These are phyloP conservation scores for Monosporozyma servazzii DNA, from an alignment of 805 yeast genomes.

Conservation along the genomic window DNA sequence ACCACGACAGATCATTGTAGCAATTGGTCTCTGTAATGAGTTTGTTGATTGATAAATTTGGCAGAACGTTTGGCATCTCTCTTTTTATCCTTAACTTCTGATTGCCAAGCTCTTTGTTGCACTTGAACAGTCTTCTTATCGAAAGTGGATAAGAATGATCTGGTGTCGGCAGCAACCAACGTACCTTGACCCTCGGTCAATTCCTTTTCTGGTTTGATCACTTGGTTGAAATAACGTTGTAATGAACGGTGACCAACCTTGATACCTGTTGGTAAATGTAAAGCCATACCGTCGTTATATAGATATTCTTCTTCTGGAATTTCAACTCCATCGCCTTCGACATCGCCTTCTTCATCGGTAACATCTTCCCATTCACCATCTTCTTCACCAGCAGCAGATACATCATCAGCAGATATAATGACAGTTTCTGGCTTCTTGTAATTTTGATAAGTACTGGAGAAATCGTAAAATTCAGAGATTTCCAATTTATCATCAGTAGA, in stretches of 20 bases:
- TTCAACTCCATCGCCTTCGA: conserved; percentile 23
- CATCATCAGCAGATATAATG: conserved; percentile 22
- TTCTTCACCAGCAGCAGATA: conserved; percentile 20
- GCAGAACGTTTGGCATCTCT: conserved; percentile 50
- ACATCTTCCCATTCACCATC: conserved; percentile 31
- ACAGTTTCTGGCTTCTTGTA: conserved; percentile 13
- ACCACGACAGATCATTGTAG: conserved; percentile 32
- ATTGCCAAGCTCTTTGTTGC: conserved; percentile 64
- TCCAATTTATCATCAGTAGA: conserved; percentile 75
- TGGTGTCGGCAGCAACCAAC: conserved; percentile 74
- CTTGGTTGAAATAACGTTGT: conserved; percentile 71
- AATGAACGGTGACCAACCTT: conserved; percentile 82
- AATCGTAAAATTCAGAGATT: conserved; percentile 85
- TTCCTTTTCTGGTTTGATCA: conserved; percentile 46
- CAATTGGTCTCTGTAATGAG: conserved; percentile 76
- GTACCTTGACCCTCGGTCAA: conserved; percentile 76
- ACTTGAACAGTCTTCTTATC: conserved; percentile 39
- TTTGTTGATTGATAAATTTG: conserved; percentile 78
- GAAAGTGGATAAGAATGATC: conserved; percentile 34
- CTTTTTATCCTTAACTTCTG: conserved; percentile 43
- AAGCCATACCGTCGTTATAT: conserved; percentile 56
- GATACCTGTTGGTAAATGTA: conserved; percentile 75
- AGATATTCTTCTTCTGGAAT: conserved; percentile 37
- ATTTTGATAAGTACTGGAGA: conserved; percentile 55
- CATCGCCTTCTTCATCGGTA: conserved; percentile 23